Evolutionary conservation across 805 yeast genomes (phyloP).

Genomic region (Metschnikowia reukaufii): DNA sequence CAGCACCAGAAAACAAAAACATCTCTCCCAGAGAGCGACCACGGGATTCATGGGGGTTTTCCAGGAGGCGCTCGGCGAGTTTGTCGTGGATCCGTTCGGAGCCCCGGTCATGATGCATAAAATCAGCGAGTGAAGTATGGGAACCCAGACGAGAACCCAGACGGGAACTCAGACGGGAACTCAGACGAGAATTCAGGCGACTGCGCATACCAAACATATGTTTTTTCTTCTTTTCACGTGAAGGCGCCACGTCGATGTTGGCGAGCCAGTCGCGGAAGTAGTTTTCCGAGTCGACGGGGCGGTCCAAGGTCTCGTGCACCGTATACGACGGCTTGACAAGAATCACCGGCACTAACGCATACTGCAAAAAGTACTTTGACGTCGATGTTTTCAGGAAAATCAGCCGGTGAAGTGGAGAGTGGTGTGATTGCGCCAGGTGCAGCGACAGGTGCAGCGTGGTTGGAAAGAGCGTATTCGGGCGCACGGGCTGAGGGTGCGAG

Average conservation of each 20-base stretch:
- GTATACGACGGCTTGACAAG: constrained; percentile 42
- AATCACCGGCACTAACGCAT: constrained; percentile 46
- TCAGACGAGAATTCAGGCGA: constrained; percentile 17
- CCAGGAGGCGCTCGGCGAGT: constrained; percentile 2
- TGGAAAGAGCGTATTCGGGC: constrained; percentile 3
- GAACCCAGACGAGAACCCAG: too few relatives aligned
- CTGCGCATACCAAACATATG: constrained; percentile 16
- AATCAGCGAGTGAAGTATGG: constrained; percentile 14
- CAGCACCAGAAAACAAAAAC: constrained; percentile 6
- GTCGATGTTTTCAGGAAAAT: constrained; percentile 36
- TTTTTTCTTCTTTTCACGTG: constrained; percentile 20
- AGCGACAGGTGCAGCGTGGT: neutral
- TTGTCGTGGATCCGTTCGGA: constrained; percentile 6
- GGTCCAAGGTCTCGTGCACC: constrained; percentile 29
- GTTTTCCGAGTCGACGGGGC: constrained; percentile 33
- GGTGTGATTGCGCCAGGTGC: neutral
- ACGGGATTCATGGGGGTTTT: constrained; percentile 1
- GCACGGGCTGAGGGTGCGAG: constrained; percentile 12
- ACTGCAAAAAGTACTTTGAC: constrained; percentile 42
- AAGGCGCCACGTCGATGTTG: constrained; percentile 24
- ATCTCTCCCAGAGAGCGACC: constrained; percentile 4
- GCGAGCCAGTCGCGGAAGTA: constrained; percentile 39
- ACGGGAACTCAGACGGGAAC: too few relatives aligned
- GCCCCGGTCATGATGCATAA: constrained; percentile 4
- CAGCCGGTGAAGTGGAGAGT: constrained; percentile 20